A percentile compares a stretch with the other conserved stretches of the same genome.
These are phyloP conservation scores for Ceratobasidium theobromae DNA, from an alignment of 1,284 basidiomycete genomes.

Conservation along the genomic window DNA sequence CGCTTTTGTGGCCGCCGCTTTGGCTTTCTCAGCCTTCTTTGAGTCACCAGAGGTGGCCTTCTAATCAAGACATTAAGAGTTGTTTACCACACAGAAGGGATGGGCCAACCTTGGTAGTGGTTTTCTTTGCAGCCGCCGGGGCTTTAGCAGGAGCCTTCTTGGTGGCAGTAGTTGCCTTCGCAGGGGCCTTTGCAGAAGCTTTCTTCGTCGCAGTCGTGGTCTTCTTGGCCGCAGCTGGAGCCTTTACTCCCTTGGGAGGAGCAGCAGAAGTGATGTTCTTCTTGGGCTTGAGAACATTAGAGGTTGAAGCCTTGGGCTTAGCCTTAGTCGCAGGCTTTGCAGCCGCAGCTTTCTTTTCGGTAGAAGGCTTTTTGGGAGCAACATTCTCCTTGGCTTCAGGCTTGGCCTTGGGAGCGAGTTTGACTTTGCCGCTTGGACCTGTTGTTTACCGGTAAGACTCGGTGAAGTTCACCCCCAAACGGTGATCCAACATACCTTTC, in stretches of 20 bases:
- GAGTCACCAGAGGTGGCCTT: conserved; percentile 13
- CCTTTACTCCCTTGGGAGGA: conserved; percentile 40
- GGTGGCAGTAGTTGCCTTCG: conserved; percentile 14
- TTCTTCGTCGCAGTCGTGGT: conserved; percentile 34
- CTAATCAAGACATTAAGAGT: not conserved
- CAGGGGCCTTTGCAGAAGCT: conserved; percentile 17
- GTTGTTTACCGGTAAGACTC: not conserved
- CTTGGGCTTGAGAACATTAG: conserved; percentile 23
- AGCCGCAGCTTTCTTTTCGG: conserved; percentile 19
- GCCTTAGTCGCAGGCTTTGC: conserved; percentile 34
- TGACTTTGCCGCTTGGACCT: conserved; percentile 36
- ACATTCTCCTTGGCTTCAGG: conserved; percentile 30
- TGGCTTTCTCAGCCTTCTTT: conserved; percentile 32
- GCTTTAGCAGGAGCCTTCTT: conserved; percentile 33
- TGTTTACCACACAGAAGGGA: not conserved
- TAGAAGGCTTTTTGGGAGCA: conserved; percentile 19
- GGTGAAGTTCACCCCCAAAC: not conserved
- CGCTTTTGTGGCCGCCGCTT: conserved; percentile 38
- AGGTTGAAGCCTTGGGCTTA: conserved; percentile 30
- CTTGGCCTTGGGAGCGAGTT: conserved; percentile 34
- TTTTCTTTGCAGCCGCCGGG: not conserved
- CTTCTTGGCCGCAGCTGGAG: conserved; percentile 42
- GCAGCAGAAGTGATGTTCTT: conserved; percentile 32
- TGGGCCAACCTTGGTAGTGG: not conserved
- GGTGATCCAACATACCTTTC: conserved; percentile 30